These are phyloP conservation scores for Steccherinum ochraceum DNA, from an alignment of 768 basidiomycete species.

Conservation along the genomic window DNA sequence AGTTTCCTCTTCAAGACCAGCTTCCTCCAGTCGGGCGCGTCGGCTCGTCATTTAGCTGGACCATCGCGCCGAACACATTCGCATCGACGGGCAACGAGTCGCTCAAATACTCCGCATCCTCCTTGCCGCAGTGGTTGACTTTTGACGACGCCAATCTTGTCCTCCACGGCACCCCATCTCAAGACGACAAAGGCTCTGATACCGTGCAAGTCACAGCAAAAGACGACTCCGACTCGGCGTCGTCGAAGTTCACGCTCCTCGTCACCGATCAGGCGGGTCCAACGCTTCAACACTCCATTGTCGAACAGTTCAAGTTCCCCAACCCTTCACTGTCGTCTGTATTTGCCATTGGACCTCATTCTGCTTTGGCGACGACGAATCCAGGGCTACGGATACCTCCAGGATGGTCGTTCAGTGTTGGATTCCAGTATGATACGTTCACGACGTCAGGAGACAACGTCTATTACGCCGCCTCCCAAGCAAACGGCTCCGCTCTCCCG, in stretches of 20 bases:
- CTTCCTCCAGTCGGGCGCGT: slow-evolving; percentile 74
- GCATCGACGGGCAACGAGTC: slow-evolving; percentile 32
- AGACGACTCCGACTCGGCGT: slow-evolving; percentile 39
- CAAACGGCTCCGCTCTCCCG: slow-evolving; percentile 68
- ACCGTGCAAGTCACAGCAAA: slow-evolving; percentile 59
- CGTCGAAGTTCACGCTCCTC: slow-evolving; percentile 48
- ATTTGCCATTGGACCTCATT: slow-evolving; percentile 53
- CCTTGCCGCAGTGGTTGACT: slow-evolving; percentile 69
- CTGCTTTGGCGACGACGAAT: slow-evolving; percentile 40
- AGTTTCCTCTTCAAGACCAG: slow-evolving; percentile 63
- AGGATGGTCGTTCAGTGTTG: slow-evolving; percentile 87
- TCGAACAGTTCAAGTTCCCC: slow-evolving; percentile 50
- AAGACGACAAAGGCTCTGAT: slow-evolving; percentile 55
- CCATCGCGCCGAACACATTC: slow-evolving; percentile 64
- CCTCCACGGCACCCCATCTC: slow-evolving; percentile 64
- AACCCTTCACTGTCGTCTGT: slow-evolving; percentile 74
- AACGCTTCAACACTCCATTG: slow-evolving; percentile 44
- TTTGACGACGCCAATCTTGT: slow-evolving; percentile 58
- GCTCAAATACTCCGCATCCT: slow-evolving; percentile 45
- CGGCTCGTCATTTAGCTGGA: slow-evolving; percentile 59
- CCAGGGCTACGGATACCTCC: slow-evolving; percentile 71
- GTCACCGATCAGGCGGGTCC: slow-evolving; percentile 52
- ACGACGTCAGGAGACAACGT: slow-evolving; percentile 19
- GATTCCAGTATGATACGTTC: slow-evolving; percentile 66
- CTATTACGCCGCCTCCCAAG: slow-evolving; percentile 54